These are phyloP conservation scores for Barnettozyma wickerhamii DNA, from an alignment of 805 yeast species.

Conservation along the genomic window DNA sequence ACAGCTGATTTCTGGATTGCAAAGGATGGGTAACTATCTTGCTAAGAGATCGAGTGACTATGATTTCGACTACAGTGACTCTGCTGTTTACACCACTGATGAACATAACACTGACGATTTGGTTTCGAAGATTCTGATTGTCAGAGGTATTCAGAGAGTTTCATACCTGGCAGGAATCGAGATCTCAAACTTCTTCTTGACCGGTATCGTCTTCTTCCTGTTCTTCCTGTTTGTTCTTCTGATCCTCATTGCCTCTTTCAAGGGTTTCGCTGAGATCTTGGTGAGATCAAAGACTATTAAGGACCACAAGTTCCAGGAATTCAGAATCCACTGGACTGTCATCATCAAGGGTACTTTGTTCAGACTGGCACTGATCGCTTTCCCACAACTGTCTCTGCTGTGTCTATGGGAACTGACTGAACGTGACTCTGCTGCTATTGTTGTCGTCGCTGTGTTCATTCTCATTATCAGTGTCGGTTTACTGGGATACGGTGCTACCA, in stretches of 20 bases:
- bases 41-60: slow-evolving; percentile 38
- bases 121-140: slow-evolving; percentile 65
- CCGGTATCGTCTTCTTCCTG: slow-evolving; percentile 79
- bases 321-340: slow-evolving; percentile 78
- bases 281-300: slow-evolving; percentile 55
- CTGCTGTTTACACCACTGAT: slow-evolving; percentile 61
- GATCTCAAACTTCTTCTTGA: slow-evolving; percentile 78
- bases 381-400: slow-evolving; percentile 79
- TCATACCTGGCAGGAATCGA: slow-evolving; percentile 82
- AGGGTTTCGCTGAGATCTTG: slow-evolving; percentile 60
- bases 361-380: slow-evolving; percentile 76
- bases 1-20: slow-evolving; percentile 16
- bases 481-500: slow-evolving; percentile 65
- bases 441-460: slow-evolving; percentile 74
- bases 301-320: slow-evolving; percentile 63
- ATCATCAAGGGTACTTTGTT: slow-evolving; percentile 85
- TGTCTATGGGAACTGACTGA: slow-evolving; percentile 88
- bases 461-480: slow-evolving; percentile 54
- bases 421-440: slow-evolving; percentile 77
- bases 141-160: slow-evolving; percentile 91
- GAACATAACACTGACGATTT: slow-evolving; percentile 57
- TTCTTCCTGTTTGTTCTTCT: slow-evolving; percentile 65
- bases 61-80: slow-evolving; percentile 40
- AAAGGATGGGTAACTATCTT: slow-evolving; percentile 14
- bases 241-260: slow-evolving; percentile 55